phyloP scores from a whole-genome alignment of 108 stramenopile species.

The Skeletonema tropicum region DNA sequence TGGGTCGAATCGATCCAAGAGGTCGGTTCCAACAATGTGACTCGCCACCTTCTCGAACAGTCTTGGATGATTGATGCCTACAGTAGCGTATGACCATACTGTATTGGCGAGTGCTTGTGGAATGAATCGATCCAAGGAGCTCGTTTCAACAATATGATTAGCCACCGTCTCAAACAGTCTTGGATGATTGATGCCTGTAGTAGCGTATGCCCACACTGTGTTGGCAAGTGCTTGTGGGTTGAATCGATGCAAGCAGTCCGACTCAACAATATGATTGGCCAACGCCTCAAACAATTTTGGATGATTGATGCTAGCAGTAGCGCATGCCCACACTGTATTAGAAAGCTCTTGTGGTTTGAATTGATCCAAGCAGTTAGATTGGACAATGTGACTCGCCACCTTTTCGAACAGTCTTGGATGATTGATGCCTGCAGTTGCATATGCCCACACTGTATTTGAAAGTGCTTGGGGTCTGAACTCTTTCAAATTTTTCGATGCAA shows the following conservation, averaged over 20 bases:
- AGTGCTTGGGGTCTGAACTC: too few relatives aligned
- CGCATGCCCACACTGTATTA: slow-evolving; percentile 4
- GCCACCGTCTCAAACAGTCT: too few relatives aligned
- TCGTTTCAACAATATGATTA: too few relatives aligned
- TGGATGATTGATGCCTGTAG: too few relatives aligned
- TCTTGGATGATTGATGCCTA: slow-evolving; percentile 6
- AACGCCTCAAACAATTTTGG: slow-evolving; percentile 16
- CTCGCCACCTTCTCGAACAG: slow-evolving; percentile 23
- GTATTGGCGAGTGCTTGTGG: background rate
- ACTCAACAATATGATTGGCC: too few relatives aligned
- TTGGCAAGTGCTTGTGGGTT: too few relatives aligned
- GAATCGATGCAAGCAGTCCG: background rate
- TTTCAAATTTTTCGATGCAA: too few relatives aligned
- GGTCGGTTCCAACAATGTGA: background rate
- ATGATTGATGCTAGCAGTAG: slow-evolving; percentile 23
- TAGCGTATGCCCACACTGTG: too few relatives aligned
- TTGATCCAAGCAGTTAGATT: background rate
- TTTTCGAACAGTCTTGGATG: slow-evolving; percentile 1
- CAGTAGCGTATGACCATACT: slow-evolving; percentile 19
- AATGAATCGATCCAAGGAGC: too few relatives aligned
- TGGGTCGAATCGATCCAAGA: background rate
- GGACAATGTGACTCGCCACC: background rate
- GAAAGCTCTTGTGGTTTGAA: too few relatives aligned
- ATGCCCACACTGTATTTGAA: slow-evolving; percentile 53
- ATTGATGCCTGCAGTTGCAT: background rate